These are phyloP conservation scores for Asterochloris sp. DNA, from an alignment of 139 green algal genomes.

Conservation along the genomic window DNA sequence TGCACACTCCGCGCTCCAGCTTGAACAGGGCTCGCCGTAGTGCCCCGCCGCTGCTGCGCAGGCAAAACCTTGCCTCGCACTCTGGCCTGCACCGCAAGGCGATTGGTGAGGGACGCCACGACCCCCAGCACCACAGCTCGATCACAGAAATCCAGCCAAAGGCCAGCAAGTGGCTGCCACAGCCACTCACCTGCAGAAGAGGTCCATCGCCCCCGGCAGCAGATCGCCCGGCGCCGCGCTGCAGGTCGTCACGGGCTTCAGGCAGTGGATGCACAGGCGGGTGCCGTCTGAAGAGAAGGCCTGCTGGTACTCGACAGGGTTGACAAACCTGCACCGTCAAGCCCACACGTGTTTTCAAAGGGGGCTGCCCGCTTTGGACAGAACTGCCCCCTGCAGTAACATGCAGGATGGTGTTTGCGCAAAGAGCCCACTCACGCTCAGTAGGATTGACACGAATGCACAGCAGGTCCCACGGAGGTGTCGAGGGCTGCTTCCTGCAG, in stretches of 20 bases:
- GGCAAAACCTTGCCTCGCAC: constrained; percentile 62
- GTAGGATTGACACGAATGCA: too few relatives aligned
- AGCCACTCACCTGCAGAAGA: constrained; percentile 45
- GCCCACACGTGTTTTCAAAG: too few relatives aligned
- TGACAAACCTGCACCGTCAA: constrained; percentile 16
- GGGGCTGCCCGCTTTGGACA: not conserved
- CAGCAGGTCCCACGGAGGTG: too few relatives aligned
- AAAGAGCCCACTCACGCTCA: too few relatives aligned
- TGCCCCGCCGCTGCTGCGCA: constrained; percentile 46
- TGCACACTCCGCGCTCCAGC: constrained; percentile 71
- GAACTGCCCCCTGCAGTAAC: not conserved
- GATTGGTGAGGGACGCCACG: not conserved
- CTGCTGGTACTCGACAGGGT: constrained; percentile 47
- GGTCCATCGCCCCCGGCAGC: constrained; percentile 41
- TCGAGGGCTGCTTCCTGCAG: too few relatives aligned
- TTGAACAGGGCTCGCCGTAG: constrained; percentile 61
- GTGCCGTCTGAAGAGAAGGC: constrained; percentile 36
- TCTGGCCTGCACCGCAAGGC: constrained; percentile 37
- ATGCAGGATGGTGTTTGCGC: too few relatives aligned
- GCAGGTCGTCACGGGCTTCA: constrained; percentile 26
- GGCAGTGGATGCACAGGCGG: constrained; percentile 66
- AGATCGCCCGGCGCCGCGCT: constrained; percentile 23
- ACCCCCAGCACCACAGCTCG: constrained; percentile 35
- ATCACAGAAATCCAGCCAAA: not conserved
- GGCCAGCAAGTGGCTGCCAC: not conserved